Conservation (phyloP, 768 basidiomycete genomes). For the Suillus lakei region DNA sequence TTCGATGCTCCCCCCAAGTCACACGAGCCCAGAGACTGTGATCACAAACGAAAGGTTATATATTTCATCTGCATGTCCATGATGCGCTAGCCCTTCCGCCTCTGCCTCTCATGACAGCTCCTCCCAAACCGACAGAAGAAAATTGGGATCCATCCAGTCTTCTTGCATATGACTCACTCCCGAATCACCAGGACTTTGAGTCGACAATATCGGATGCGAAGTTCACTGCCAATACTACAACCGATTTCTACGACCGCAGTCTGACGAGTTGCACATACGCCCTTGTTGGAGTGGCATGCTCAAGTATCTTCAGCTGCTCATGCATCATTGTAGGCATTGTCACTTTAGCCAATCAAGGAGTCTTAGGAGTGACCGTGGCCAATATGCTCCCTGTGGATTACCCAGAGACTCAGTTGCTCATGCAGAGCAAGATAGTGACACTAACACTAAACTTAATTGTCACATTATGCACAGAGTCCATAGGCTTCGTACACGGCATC, state of each 20-base stretch:
- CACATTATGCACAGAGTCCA: slow-evolving; percentile 34
- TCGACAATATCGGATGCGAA: background rate
- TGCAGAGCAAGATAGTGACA: slow-evolving; percentile 24
- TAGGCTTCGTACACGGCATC: slow-evolving; percentile 31
- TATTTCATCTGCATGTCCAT: too few relatives aligned
- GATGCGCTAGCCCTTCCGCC: background rate
- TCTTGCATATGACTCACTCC: background rate
- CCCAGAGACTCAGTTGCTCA: too few relatives aligned
- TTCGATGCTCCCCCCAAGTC: too few relatives aligned
- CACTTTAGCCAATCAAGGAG: background rate
- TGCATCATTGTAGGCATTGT: background rate
- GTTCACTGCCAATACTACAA: background rate
- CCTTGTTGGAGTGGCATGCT: background rate
- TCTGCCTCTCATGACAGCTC: background rate
- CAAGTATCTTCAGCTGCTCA: background rate
- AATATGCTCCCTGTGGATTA: too few relatives aligned
- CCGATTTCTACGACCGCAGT: background rate
- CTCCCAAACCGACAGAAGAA: background rate
- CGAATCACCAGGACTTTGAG: background rate
- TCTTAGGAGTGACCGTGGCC: too few relatives aligned
- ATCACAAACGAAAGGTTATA: too few relatives aligned
- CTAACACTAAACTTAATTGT: slow-evolving; percentile 33
- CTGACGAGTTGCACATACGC: background rate
- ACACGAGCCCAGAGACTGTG: too few relatives aligned
- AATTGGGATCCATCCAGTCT: background rate